phyloP scores from a whole-genome alignment of 2,329 filamentous ascomycete genomes.

The Gyromitra esculenta region DNA sequence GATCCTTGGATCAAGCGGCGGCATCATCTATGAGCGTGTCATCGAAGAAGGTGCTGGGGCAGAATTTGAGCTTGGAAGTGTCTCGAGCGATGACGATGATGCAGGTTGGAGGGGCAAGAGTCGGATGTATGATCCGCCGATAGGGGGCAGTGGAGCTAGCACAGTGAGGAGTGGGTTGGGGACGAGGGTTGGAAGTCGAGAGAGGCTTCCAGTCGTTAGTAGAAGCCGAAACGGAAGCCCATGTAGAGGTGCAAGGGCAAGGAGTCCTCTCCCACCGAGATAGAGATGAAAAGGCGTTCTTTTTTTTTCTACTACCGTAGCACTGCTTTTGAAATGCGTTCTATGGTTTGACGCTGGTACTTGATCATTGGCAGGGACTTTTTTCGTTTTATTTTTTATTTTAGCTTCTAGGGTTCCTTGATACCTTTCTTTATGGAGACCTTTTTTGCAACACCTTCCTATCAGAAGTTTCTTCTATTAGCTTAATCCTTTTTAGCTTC shows the following conservation, averaged over 20 bases:
- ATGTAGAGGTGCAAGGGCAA: constrained; percentile 62
- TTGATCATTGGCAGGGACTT: constrained; percentile 9
- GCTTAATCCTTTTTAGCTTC: constrained; percentile 20
- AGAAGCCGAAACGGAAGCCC: constrained; percentile 61
- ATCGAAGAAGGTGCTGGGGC: constrained; percentile 75
- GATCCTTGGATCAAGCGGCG: constrained; percentile 70
- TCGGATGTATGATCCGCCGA: constrained; percentile 43
- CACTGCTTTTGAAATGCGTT: background rate
- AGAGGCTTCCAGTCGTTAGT: constrained; percentile 68
- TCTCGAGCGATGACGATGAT: constrained; percentile 61
- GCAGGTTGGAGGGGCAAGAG: constrained; percentile 52
- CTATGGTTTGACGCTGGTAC: constrained; percentile 5
- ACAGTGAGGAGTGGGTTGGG: constrained; percentile 76
- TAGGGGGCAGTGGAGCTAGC: constrained; percentile 58
- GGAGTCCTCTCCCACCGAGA: constrained; percentile 61
- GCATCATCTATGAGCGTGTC: constrained; percentile 79
- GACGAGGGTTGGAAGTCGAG: constrained; percentile 84
- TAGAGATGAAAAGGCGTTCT: constrained; percentile 59
- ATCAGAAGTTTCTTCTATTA: constrained; percentile 11
- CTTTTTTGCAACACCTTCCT: constrained; percentile 1
- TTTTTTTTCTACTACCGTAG: constrained; percentile 9
- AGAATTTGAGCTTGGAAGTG: constrained; percentile 80
- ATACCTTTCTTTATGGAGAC: background rate
- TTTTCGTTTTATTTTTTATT: constrained; percentile 15
- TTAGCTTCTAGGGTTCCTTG: background rate